A percentile compares a stretch with the other conserved stretches of the same genome.
These are phyloP conservation scores for Penicillium chermesinum DNA, from an alignment of 495 filamentous ascomycete species.

Conservation along the genomic window DNA sequence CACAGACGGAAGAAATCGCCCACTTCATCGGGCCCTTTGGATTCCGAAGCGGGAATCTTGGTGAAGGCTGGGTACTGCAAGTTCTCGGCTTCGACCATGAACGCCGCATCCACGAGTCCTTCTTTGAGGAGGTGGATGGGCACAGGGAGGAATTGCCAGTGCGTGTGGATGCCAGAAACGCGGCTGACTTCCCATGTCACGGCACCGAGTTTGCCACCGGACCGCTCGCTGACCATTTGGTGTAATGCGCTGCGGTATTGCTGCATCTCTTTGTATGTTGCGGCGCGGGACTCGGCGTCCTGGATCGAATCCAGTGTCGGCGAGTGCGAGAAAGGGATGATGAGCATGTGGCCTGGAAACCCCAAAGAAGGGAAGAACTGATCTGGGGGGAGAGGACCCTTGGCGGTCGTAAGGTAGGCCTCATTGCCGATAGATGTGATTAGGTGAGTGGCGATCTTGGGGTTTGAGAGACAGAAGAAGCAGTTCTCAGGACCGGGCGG, in stretches of 20 bases:
- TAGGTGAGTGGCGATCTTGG: slow-evolving; percentile 76
- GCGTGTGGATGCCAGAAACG: slow-evolving; percentile 69
- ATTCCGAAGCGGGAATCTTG: slow-evolving; percentile 23
- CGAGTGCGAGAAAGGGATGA: slow-evolving; percentile 78
- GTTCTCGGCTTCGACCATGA: slow-evolving; percentile 80
- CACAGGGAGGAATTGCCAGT: slow-evolving; percentile 93
- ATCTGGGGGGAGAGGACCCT: slow-evolving; percentile 73
- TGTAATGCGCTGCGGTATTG: slow-evolving; percentile 69
- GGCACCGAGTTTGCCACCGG: slow-evolving; percentile 58
- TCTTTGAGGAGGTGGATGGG: slow-evolving; percentile 55
- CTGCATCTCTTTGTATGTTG: slow-evolving; percentile 71
- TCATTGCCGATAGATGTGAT: slow-evolving; percentile 82
- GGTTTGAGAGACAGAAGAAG: slow-evolving; percentile 92
- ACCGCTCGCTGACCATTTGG: slow-evolving; percentile 52
- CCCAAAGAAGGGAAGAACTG: slow-evolving; percentile 61
- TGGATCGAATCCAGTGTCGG: slow-evolving; percentile 60
- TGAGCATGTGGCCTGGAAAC: slow-evolving; percentile 85
- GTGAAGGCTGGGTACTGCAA: slow-evolving; percentile 55
- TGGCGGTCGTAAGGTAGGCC: slow-evolving; percentile 82
- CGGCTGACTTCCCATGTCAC: slow-evolving; percentile 91
- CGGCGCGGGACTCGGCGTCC: slow-evolving; percentile 46
- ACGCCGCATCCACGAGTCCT: slow-evolving; percentile 74
- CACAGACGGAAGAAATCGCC: slow-evolving; percentile 83
- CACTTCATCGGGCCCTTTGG: slow-evolving; percentile 29
- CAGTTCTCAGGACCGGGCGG: slow-evolving; percentile 74